Base-by-base conservation (phyloP, 257 asterid genomes). In the Paraleonurus japonicus region DNA sequence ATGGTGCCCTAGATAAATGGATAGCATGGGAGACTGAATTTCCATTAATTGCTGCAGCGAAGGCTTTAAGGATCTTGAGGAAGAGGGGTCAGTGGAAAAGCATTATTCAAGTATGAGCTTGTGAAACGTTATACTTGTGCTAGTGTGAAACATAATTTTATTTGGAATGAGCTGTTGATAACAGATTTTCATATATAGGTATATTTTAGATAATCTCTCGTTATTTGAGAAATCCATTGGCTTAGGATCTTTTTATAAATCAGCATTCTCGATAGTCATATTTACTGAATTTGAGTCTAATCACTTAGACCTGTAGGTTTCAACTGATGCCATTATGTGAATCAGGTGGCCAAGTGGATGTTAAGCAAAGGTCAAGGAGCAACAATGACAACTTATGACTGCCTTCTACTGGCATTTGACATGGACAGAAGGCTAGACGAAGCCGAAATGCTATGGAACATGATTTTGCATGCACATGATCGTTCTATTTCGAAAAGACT, bases 11-110 rank as follows among this genome's bases (percentile, higher is more conserved):
- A 37, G 88, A 90, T 75, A 78, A 87, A 78, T 93, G 97, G 97
- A 73, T 87, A 77, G 98, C 97, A 65, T 93, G 97, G 97, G 98
- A 93, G 76, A 76, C 92, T 35, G 98, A 93, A 73, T 93, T 90
- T 85, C 98, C 98, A 8, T 69, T 89, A 77, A 78, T 90, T 80
- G 97, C 98, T 68, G 96, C 92, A n/a, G 97, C 96, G 26, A 93
- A 89, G 85, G 96, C 97, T 72, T 65, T 93, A 73, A 78, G 82
- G 78, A 90, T 90, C 41, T 72, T 90, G 39, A 87, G 88, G 85
- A 82, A 85, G 75, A 86, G 90, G 75, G 81, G 51, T 57, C 95
- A 84, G 77, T 93, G 98, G 98, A 80, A 67, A 62, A 88, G 81
- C 53, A 79, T 90, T 61, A 93, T 93, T 71, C 97, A 86, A 75